phyloP scores from a whole-genome alignment of 1,139 yeast genomes.

The Wickerhamomyces sp. region DNA sequence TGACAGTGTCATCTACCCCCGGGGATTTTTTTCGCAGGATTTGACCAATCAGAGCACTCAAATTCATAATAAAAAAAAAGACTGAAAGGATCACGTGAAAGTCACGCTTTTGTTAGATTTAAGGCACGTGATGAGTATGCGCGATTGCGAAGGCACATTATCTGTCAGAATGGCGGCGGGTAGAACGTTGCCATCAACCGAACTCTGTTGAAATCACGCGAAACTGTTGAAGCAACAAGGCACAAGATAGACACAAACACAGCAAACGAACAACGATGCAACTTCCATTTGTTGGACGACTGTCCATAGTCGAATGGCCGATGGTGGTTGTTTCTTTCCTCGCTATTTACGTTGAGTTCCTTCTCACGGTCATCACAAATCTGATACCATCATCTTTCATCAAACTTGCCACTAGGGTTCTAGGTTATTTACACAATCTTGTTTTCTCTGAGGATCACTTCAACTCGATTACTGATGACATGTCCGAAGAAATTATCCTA shows the following conservation, averaged over 20 bases:
- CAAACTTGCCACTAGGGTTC: slow-evolving; percentile 17
- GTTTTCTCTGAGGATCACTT: slow-evolving; percentile 27
- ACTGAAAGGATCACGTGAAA: neutral
- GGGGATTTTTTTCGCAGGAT: no score
- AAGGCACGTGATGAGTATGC: no score
- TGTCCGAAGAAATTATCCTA: slow-evolving; percentile 27
- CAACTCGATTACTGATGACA: neutral
- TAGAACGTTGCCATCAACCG: no score
- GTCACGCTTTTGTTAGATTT: no score
- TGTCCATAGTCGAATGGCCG: slow-evolving; percentile 29
- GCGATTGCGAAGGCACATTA: no score
- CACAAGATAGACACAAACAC: no score
- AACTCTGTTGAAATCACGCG: no score
- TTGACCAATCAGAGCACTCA: neutral
- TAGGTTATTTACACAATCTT: slow-evolving; percentile 30
- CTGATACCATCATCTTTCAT: slow-evolving; percentile 25
- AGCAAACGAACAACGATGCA: no score
- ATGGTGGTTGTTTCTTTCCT: slow-evolving; percentile 25
- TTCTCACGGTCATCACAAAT: slow-evolving; percentile 26
- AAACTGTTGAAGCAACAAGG: no score
- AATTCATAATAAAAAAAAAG: neutral
- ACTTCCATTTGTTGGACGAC: slow-evolving; percentile 27
- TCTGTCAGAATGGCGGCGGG: no score
- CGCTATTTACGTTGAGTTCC: slow-evolving; percentile 27
- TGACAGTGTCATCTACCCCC: neutral